Evolutionary conservation across 805 yeast genomes (phyloP).

Genomic region (Nakazawaea siamensis): DNA sequence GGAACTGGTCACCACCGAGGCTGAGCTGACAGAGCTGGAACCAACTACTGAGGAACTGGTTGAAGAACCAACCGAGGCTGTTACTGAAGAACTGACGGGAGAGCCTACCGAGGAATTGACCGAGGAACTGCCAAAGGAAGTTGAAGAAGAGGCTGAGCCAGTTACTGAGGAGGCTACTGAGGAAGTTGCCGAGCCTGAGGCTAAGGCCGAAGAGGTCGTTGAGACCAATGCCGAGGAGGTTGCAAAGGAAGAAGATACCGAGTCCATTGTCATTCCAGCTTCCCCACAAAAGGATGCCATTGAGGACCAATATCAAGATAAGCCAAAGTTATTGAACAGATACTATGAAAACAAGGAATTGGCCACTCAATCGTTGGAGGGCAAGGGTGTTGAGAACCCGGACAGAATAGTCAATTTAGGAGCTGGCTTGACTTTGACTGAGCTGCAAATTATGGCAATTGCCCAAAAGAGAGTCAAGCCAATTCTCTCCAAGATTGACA

Average conservation of each 20-base stretch:
- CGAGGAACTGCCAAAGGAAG: neutral
- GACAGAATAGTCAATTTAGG: conserved; percentile 43
- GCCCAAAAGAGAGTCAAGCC: conserved; percentile 51
- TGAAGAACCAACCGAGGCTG: neutral
- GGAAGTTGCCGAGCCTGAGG: conserved; percentile 15
- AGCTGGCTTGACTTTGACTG: conserved; percentile 44
- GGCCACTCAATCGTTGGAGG: conserved; percentile 37
- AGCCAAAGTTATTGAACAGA: conserved; percentile 39
- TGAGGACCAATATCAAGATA: conserved; percentile 30
- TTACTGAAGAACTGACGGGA: conserved; percentile 8
- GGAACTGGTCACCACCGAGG: neutral
- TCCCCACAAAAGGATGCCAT: conserved; percentile 26
- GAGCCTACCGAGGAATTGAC: conserved; percentile 4
- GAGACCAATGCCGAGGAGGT: conserved; percentile 12
- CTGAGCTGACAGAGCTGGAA: too few relatives aligned
- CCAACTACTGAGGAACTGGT: too few relatives aligned
- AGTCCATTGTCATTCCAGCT: conserved; percentile 11
- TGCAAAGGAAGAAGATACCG: conserved; percentile 10
- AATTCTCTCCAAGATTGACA: conserved; percentile 40
- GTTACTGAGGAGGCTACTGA: conserved; percentile 12
- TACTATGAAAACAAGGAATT: conserved; percentile 41
- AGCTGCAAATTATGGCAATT: conserved; percentile 45
- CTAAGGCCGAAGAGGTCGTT: conserved; percentile 7
- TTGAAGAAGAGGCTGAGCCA: conserved; percentile 1
- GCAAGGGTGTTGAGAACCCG: conserved; percentile 36